Evolutionary conservation across 2,329 filamentous ascomycete species (phyloP), one percentile per base, ranked within the genome.

Genomic region (Alternaria viburni): DNA sequence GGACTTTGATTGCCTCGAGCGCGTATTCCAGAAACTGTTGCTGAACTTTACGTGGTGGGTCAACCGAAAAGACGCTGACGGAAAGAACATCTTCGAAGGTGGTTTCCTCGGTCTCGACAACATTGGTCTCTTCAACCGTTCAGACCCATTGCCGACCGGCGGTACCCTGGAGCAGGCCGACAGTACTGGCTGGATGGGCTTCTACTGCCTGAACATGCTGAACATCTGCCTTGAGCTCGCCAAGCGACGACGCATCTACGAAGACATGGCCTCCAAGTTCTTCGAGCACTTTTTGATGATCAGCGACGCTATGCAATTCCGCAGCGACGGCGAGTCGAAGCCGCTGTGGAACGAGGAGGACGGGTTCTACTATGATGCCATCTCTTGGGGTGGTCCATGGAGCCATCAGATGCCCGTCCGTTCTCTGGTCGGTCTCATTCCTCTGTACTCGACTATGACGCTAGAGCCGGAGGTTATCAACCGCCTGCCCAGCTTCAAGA

Each of bases 21-120:
- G 95, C 19, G 93, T 97, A 5, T 98, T 98, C 84, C 96, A 98
- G 77, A 98, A 98, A 80, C 82, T 98, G 64, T 84, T 98, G 23
- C 85, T 98, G 67, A 98, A 98, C 83, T 98, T 98, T 80, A 98
- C 96, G 5, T 98, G 96, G 96, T 98, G 95, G 95, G 95, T 97
- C 19, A 98, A 98, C 79, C 91, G 95, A 62, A 98, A 98, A 81
- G 95, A 98, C 74, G 87, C 87, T 11, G 93, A 97, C 10, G 95
- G 93, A 74, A 98, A 98, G 83, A 97, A 98, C 75, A 91, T 98
- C 26, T 98, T 98, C 71, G 96, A 98, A 77, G 96, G 95, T 70
- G 95, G 95, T 46, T 98, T 98, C 85, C 84, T 98, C 8, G 95
- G 95, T 49, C 85, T 98, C 56, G 95, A 98, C 87, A 98, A 98